A percentile compares a stretch with the other conserved stretches of the same genome.
Evolutionary conservation across 2,329 filamentous ascomycete genomes (phyloP).

Genomic region (Plectosphaerella sp.): DNA sequence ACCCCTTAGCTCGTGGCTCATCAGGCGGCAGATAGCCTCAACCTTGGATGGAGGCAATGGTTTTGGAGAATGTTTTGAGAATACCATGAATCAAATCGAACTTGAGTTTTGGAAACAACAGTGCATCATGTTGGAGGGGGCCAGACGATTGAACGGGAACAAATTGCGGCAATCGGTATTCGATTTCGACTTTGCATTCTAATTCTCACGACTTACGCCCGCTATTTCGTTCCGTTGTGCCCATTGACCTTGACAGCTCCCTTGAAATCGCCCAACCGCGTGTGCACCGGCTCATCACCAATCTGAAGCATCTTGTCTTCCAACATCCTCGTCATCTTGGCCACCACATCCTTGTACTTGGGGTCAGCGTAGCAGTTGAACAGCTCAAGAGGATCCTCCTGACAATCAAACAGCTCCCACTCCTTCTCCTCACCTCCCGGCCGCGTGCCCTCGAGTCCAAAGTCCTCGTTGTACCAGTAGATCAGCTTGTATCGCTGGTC

Average conservation of each 20-base stretch:
- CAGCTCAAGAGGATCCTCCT: slow-evolving; percentile 43
- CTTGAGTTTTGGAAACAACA: no score
- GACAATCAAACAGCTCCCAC: slow-evolving; percentile 51
- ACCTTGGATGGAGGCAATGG: no score
- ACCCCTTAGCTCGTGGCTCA: no score
- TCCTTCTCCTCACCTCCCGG: slow-evolving; percentile 37
- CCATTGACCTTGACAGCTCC: neutral
- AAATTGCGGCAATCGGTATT: no score
- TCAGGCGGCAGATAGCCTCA: no score
- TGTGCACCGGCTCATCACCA: slow-evolving; percentile 38
- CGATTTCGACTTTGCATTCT: no score
- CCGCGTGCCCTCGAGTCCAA: slow-evolving; percentile 38
- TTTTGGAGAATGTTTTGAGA: no score
- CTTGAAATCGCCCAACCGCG: slow-evolving; percentile 1
- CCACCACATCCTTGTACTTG: slow-evolving; percentile 29
- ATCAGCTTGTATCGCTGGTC: slow-evolving; percentile 50
- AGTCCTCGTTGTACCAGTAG: slow-evolving; percentile 50
- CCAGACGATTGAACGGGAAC: no score
- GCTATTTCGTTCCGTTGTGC: neutral
- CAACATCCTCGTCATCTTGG: slow-evolving; percentile 33
- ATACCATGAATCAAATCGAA: no score
- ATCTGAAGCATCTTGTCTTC: slow-evolving; percentile 48
- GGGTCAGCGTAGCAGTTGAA: slow-evolving; percentile 39
- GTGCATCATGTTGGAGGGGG: no score
- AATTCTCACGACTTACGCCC: no score